Conservation (phyloP, 1,284 basidiomycete genomes). For the Moniliophthora roreri region DNA sequence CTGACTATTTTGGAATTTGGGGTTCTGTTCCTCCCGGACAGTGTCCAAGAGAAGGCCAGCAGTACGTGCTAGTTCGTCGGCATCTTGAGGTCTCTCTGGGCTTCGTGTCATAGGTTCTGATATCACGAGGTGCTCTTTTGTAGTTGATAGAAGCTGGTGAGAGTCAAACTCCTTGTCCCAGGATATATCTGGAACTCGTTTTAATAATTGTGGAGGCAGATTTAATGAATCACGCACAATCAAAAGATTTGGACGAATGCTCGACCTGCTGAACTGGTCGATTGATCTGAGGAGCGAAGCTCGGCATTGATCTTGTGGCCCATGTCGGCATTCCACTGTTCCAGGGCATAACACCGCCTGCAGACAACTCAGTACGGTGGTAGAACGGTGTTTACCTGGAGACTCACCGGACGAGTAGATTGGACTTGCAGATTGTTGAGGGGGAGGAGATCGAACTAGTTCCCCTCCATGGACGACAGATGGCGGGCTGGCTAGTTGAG, state of each 20-base stretch:
- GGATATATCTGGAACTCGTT: constrained; percentile 34
- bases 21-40: constrained; percentile 70
- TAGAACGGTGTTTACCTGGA: background rate
- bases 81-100: constrained; percentile 30
- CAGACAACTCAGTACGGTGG: constrained; percentile 17
- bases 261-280: constrained; percentile 26
- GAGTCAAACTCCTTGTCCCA: constrained; percentile 68
- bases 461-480: constrained; percentile 2
- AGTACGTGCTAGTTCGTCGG: constrained; percentile 74
- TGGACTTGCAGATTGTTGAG: constrained; percentile 1
- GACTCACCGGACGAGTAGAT: constrained; percentile 4
- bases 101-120: constrained; percentile 23
- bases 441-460: constrained; percentile 3
- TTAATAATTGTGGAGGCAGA: background rate
- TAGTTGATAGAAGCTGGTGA: constrained; percentile 42
- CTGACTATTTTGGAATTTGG: constrained; percentile 87
- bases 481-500: constrained; percentile 2
- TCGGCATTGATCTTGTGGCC: constrained; percentile 37
- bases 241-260: constrained; percentile 20
- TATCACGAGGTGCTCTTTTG: constrained; percentile 22
- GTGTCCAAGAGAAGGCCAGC: constrained; percentile 73
- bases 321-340: constrained; percentile 31
- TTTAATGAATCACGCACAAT: constrained; percentile 33
- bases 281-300: constrained; percentile 30
- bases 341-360: constrained; percentile 24